phyloP scores from a whole-genome alignment of 176 grass and related monocot species.

The Lolium perenne region DNA sequence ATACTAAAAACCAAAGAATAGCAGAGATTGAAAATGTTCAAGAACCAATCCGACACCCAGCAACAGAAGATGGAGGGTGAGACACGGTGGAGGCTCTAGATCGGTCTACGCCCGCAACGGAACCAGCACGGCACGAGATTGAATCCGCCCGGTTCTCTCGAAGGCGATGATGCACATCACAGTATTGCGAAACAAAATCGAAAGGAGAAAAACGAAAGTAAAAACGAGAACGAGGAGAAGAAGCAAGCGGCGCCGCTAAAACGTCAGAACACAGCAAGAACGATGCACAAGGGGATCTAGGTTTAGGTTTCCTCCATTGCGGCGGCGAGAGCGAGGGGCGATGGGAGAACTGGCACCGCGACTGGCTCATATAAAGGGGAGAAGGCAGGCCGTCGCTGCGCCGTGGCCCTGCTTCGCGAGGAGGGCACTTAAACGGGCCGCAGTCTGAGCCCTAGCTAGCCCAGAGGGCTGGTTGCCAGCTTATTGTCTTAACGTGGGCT shows the following conservation, averaged over 20 bases:
- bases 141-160: slow-evolving; percentile 55
- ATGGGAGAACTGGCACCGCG: not conserved
- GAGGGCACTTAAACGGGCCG: too few relatives aligned
- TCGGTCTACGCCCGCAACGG: slow-evolving; percentile 58
- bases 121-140: slow-evolving; percentile 38
- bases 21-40: slow-evolving; percentile 21
- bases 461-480: not conserved
- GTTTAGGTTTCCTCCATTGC: not conserved
- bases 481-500: not conserved
- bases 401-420: not conserved
- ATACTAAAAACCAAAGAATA: not conserved
- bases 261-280: not conserved
- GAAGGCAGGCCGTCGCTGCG: not conserved
- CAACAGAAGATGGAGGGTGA: slow-evolving; percentile 1
- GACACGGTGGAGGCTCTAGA: not conserved
- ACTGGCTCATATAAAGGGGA: not conserved
- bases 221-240: not conserved
- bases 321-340: not conserved
- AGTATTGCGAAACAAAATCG: too few relatives aligned
- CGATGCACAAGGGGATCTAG: not conserved
- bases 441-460: too few relatives aligned
- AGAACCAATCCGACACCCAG: slow-evolving; percentile 43
- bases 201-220: not conserved
- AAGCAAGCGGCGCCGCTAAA: not conserved
- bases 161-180: not conserved